These are phyloP conservation scores for Nannizzia gypsea DNA, from an alignment of 2,329 filamentous ascomycete species.

Conservation along the genomic window DNA sequence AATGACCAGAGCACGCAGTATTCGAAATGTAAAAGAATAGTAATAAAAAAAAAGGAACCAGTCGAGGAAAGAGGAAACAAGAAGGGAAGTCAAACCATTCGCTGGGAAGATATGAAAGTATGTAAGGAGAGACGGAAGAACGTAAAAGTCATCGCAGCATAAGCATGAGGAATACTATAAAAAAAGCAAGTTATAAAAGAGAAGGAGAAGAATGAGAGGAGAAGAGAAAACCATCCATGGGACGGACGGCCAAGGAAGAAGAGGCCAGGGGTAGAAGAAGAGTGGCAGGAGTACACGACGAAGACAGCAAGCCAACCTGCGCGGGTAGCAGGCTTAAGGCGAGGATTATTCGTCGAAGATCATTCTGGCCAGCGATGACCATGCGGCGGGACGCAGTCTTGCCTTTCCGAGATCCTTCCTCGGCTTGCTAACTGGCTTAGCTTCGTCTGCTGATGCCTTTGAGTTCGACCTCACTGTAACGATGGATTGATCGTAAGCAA, in stretches of 20 bases:
- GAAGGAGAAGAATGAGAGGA: not conserved
- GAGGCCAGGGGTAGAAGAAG: not conserved
- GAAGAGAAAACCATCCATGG: not conserved
- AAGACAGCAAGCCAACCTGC: not conserved
- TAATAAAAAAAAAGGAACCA: not conserved
- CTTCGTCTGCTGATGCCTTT: slow-evolving; percentile 44
- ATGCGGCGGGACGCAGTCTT: not conserved
- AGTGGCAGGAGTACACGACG: not conserved
- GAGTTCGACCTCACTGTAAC: slow-evolving; percentile 53
- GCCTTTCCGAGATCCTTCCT: slow-evolving; percentile 5
- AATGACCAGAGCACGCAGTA: not conserved
- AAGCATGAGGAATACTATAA: not conserved
- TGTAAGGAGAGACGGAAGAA: not conserved
- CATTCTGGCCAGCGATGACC: not conserved
- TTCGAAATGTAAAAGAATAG: not conserved
- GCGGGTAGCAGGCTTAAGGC: not conserved
- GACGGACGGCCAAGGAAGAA: not conserved
- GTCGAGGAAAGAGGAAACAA: not conserved
- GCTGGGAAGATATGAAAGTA: not conserved
- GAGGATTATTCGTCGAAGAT: not conserved
- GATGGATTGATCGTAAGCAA: slow-evolving; percentile 4
- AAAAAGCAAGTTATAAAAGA: too few species aligned
- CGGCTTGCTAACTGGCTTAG: slow-evolving; percentile 28
- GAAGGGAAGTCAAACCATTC: not conserved
- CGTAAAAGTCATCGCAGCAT: not conserved